Evolutionary conservation across 495 filamentous ascomycete species (phyloP).

Genomic region (Penicillium subrubescens): DNA sequence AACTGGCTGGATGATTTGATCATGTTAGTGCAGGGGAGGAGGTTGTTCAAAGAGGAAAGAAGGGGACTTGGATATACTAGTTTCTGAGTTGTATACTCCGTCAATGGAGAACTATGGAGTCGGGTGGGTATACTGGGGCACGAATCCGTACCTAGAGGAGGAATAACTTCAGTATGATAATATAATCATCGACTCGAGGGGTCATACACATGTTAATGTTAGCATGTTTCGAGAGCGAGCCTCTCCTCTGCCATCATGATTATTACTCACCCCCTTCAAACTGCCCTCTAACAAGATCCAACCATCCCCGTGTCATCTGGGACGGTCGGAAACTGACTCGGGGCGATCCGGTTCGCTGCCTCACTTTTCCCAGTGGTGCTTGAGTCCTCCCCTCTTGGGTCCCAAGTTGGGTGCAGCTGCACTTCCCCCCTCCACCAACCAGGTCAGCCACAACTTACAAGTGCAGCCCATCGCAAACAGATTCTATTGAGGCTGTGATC

Average conservation of each 20-base stretch:
- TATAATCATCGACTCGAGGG: no score
- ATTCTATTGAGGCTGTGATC: not conserved
- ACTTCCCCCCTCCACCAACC: constrained; percentile 8
- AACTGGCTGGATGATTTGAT: not conserved
- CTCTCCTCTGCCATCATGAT: not conserved
- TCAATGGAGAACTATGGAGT: not conserved
- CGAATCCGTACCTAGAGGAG: not conserved
- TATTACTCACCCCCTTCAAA: not conserved
- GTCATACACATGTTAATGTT: not conserved
- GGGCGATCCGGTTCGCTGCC: constrained; percentile 51
- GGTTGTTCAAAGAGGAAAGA: not conserved
- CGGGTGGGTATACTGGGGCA: not conserved
- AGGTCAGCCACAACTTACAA: not conserved
- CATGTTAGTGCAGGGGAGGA: not conserved
- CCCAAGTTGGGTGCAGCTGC: not conserved
- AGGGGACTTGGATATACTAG: not conserved
- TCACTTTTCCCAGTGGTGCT: constrained; percentile 36
- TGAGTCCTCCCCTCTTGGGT: not conserved
- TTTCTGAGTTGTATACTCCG: not conserved
- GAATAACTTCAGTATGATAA: not conserved
- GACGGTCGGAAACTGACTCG: constrained; percentile 23
- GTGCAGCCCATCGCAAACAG: not conserved
- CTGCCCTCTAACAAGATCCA: not conserved
- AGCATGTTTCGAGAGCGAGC: not conserved
- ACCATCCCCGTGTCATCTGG: not conserved